Percentiles rank a stretch among this genome's conserved stretches.
Conservation (phyloP, 176 grass and related monocot species). For the Stipa capillata region DNA sequence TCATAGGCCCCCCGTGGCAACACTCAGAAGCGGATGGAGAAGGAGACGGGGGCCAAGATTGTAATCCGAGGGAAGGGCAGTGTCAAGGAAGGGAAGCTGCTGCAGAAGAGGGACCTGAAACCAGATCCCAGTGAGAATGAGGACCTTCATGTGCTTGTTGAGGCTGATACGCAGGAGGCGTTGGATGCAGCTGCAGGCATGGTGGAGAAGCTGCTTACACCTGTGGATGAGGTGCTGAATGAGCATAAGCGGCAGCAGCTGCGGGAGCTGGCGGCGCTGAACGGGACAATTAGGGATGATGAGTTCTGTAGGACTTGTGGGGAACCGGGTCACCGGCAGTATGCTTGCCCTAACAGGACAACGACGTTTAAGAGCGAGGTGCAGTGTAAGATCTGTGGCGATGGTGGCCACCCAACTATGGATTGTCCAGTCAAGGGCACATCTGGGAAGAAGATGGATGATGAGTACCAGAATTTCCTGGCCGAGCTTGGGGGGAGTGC, state of each 20-base stretch:
- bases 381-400: slow-evolving; percentile 86
- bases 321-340: slow-evolving; percentile 84
- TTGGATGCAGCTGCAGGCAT: slow-evolving; percentile 80
- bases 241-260: slow-evolving; percentile 98
- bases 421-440: slow-evolving; percentile 92
- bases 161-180: slow-evolving; percentile 76
- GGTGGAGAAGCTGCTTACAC: slow-evolving; percentile 95
- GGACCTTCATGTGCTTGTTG: slow-evolving; percentile 89
- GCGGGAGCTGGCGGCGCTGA: slow-evolving; percentile 76
- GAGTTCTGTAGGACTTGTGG: slow-evolving; percentile 90
- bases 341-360: slow-evolving; percentile 57
- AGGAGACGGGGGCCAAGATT: slow-evolving; percentile 94
- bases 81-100: slow-evolving; percentile 86
- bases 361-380: slow-evolving; percentile 90
- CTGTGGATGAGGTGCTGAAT: slow-evolving; percentile 89
- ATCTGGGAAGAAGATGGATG: slow-evolving; percentile 92
- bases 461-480: slow-evolving; percentile 95
- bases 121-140: slow-evolving; percentile 93
- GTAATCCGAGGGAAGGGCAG: slow-evolving; percentile 95
- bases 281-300: slow-evolving; percentile 94
- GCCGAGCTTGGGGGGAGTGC: slow-evolving; percentile 85
- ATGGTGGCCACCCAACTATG: slow-evolving; percentile 92
- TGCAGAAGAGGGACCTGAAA: slow-evolving; percentile 89
- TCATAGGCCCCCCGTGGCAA: slow-evolving; percentile 81
- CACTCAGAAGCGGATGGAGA: slow-evolving; percentile 99